Evolutionary conservation across 2,329 filamentous ascomycete species (phyloP).

Genomic region (Metarhizium anisopliae): DNA sequence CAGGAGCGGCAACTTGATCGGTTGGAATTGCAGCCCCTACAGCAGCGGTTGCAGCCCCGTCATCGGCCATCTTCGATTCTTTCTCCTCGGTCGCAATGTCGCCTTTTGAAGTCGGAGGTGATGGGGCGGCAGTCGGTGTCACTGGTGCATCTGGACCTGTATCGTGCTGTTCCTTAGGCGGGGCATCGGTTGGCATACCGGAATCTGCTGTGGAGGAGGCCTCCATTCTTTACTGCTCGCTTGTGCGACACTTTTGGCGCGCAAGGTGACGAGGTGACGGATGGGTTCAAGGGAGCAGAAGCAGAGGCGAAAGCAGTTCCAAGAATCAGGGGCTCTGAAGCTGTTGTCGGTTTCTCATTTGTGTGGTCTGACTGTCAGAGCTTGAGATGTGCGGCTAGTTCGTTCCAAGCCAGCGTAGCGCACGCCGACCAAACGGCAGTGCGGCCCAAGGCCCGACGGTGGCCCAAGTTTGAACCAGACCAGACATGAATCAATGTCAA

Average conservation of each 20-base stretch:
- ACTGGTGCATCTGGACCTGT: background rate
- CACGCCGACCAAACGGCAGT: no score
- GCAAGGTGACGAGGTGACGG: no score
- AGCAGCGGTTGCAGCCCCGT: background rate
- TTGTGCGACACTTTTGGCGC: background rate
- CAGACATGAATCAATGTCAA: no score
- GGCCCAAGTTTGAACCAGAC: no score
- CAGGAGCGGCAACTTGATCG: background rate
- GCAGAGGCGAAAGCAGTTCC: no score
- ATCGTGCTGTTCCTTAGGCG: background rate
- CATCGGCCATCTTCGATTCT: background rate
- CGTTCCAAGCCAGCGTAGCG: no score
- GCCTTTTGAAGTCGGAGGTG: background rate
- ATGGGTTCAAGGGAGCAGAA: no score
- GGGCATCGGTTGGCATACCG: background rate
- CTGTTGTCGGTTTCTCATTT: background rate
- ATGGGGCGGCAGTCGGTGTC: no score
- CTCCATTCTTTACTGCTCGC: background rate
- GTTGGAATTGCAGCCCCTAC: background rate
- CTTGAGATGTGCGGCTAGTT: no score
- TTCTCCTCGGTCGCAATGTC: background rate
- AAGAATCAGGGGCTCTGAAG: background rate
- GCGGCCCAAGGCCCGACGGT: no score
- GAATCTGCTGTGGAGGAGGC: background rate
- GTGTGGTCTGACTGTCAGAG: no score